phyloP scores from a whole-genome alignment of 257 asterid genomes.

The Forsythia viridissima region DNA sequence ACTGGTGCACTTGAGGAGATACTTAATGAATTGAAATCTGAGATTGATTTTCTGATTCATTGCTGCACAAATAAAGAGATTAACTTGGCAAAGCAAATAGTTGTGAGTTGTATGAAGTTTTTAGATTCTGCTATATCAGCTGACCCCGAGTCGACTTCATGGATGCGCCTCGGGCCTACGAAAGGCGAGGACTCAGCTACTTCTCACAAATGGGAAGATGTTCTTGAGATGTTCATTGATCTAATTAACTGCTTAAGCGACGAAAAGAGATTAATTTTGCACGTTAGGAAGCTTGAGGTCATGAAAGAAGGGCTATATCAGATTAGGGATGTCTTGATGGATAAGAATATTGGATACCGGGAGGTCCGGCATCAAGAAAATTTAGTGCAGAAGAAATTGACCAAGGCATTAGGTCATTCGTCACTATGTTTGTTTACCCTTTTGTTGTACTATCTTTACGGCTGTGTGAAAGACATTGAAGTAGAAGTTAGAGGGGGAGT shows the following conservation, averaged over 20 bases:
- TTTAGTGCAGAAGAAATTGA: slow-evolving; percentile 69
- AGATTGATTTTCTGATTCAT: slow-evolving; percentile 38
- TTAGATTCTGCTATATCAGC: slow-evolving; percentile 52
- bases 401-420: slow-evolving; percentile 69
- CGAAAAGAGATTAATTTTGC: slow-evolving; percentile 36
- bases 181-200: slow-evolving; percentile 31
- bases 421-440: slow-evolving; percentile 81
- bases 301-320: slow-evolving; percentile 91
- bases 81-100: slow-evolving; percentile 62
- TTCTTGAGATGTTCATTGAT: slow-evolving; percentile 67
- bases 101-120: slow-evolving; percentile 49
- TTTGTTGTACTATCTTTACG: slow-evolving; percentile 63
- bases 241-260: slow-evolving; percentile 57
- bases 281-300: slow-evolving; percentile 60
- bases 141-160: slow-evolving; percentile 72
- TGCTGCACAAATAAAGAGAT: slow-evolving; percentile 39
- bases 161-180: slow-evolving; percentile 82
- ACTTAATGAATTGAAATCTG: slow-evolving; percentile 59
- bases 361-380: slow-evolving; percentile 71
- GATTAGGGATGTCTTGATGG: slow-evolving; percentile 65
- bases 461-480: slow-evolving; percentile 58
- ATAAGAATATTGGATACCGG: slow-evolving; percentile 70
- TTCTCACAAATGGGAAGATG: slow-evolving; percentile 71
- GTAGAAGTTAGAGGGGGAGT: slow-evolving; percentile 84
- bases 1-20: slow-evolving; percentile 55